Evolutionary conservation across 2,329 filamentous ascomycete genomes (phyloP), one percentile per base, ranked within the genome.

Genomic region (Cladosporium sp.): DNA sequence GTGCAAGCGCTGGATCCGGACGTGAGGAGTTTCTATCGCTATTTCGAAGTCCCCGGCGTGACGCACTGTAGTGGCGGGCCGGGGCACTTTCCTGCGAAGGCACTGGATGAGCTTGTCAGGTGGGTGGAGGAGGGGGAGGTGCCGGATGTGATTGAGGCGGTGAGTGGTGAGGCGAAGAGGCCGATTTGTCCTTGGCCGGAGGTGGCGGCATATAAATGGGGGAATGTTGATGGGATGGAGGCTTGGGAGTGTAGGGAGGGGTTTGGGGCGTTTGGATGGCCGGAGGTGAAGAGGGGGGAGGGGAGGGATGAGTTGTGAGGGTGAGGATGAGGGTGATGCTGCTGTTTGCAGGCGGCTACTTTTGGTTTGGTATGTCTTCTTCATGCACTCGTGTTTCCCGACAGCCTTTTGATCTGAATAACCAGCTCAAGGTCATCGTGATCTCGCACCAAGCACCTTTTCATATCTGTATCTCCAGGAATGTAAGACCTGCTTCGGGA

Each of bases 161-260:
- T 67, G 6, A 74, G 68, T 0, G 65, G 79, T 0, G 53, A 70
- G 36, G 71, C 71, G 36, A 71, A 72, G 56, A 67, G 77, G 30
- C 70, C 70, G 4, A 59, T 80, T 43, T 80, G 78, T 54, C 53
- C 60, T 15, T 65, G 62, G 55, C 63, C 63, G 13, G 61, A 62
- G 54, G 52, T 62, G 11, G 63, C 60, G 4, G 62, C 60, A 1
- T 73, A 68, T 58, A 59, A 65, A n/a, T 66, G 66, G 2, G 69
- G 69, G 1, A 63, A 72, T 52, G 52, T 61, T 3, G 59, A 67
- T 27, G 48, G 61, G 12, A 63, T 68, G 7, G 48, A 52, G 13
- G 61, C 59, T 2, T 63, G 55, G 30, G 47, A 50, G 38, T 63
- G 60, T 39, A 50, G 45, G 17, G 55, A 53, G 38, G 41, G 42